Evolutionary conservation across 306 rosid species (phyloP), one percentile per base, ranked within the genome.

Genomic region (Pterocarpus santalinus): DNA sequence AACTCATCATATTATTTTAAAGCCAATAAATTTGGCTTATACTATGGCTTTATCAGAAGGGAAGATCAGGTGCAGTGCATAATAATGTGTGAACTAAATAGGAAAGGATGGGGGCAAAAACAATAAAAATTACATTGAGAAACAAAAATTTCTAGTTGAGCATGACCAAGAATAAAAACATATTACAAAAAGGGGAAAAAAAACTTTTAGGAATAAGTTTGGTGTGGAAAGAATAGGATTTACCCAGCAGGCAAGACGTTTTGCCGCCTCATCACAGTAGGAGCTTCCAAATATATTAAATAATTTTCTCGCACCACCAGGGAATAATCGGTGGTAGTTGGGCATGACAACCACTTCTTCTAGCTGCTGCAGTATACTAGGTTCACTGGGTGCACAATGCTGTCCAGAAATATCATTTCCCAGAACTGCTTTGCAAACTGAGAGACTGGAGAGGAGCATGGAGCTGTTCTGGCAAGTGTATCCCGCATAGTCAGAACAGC

Each of bases 311-410:
- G 97, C 97, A n/a, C 97, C 97, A 78, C 95, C 88, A 5, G 98
- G 98, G 81, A 94, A 94, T 83, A 94, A 85, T 8, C 95, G 92
- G 65, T 94, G 91, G 89, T 94, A 94, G 85, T 94, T 94, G 75
- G 98, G 97, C 94, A 91, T 88, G 86, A 94, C 97, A 32, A 94
- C 98, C 41, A 90, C 98, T 84, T 92, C 98, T 87, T 94, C 97
- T 16, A 94, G 91, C 87, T 94, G 97, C 87, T 92, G 98, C 65
- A 90, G 87, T 65, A 92, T 85, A 73, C 97, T 91, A 17, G 91
- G 95, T 80, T 92, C 98, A 64, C 94, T 90, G 58, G 97, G 98
- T 47, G 95, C 97, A 87, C 97, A 94, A 84, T 92, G 94, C 64
- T 92, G 91, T 44, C 97, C 97, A 36, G 93, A 86, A 60, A 89